These are phyloP conservation scores for Cordyceps farinosa DNA, from an alignment of 2,329 filamentous ascomycete genomes.

Conservation along the genomic window DNA sequence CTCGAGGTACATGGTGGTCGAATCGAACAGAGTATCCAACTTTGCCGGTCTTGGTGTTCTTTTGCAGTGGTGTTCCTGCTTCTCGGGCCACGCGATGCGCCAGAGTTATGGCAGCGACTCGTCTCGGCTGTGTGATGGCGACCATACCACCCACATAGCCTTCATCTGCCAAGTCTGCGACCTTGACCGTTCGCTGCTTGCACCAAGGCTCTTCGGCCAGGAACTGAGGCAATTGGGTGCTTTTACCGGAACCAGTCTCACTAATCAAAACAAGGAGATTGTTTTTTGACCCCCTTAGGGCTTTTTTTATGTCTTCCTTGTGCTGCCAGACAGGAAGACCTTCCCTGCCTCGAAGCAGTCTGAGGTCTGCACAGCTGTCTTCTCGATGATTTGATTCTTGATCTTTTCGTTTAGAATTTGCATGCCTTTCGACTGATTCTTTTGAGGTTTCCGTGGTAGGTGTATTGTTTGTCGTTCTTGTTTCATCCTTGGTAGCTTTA, in stretches of 20 bases:
- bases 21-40: conserved; percentile 96
- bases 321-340: conserved; percentile 78
- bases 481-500: conserved; percentile 22
- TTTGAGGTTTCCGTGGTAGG: neutral
- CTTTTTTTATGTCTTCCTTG: conserved; percentile 63
- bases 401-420: conserved; percentile 6
- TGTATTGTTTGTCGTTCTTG: neutral
- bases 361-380: conserved; percentile 28
- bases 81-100: conserved; percentile 86
- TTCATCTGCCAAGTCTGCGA: conserved; percentile 38
- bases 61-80: conserved; percentile 50
- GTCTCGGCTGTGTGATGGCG: conserved; percentile 88
- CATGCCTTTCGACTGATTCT: neutral
- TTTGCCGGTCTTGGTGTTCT: conserved; percentile 39
- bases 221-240: conserved; percentile 93
- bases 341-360: conserved; percentile 50
- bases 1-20: conserved; percentile 77
- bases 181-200: conserved; percentile 51
- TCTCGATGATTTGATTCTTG: conserved; percentile 18
- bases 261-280: conserved; percentile 83
- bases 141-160: conserved; percentile 71
- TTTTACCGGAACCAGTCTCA: conserved; percentile 95
- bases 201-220: conserved; percentile 79
- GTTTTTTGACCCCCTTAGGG: conserved; percentile 52
- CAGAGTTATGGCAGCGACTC: conserved; percentile 89